phyloP scores from a whole-genome alignment of 352 stramenopile species.

The Globisporangium mamillatum region DNA sequence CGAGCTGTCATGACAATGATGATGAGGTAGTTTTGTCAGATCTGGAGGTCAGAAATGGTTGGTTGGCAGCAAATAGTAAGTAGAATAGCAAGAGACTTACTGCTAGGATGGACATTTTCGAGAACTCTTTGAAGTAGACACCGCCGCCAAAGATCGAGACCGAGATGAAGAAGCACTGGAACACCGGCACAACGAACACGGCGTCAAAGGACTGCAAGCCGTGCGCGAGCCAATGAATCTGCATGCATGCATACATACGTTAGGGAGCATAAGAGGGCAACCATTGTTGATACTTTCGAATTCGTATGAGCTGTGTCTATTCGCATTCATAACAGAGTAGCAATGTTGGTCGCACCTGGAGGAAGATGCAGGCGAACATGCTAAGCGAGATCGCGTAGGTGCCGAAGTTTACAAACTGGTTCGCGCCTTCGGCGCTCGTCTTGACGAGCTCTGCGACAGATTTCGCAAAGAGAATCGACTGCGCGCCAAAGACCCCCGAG shows the following conservation, averaged over 20 bases:
- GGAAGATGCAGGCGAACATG: slow-evolving; percentile 81
- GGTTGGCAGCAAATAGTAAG: too few species aligned
- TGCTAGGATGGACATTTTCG: slow-evolving; percentile 41
- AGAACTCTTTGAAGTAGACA: slow-evolving; percentile 88
- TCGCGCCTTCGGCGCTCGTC: slow-evolving; percentile 64
- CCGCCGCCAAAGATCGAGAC: slow-evolving; percentile 86
- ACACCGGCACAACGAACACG: slow-evolving; percentile 82
- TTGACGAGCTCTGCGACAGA: slow-evolving; percentile 82
- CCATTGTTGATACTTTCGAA: not conserved
- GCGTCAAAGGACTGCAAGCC: slow-evolving; percentile 84
- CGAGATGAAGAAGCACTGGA: slow-evolving; percentile 91
- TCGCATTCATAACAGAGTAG: not conserved
- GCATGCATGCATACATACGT: not conserved
- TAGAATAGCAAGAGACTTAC: slow-evolving; percentile 16
- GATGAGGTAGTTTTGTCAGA: not conserved
- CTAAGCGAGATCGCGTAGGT: slow-evolving; percentile 78
- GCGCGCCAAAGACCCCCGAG: slow-evolving; percentile 72
- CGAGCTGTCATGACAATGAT: slow-evolving; percentile 21
- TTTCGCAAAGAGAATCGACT: slow-evolving; percentile 84
- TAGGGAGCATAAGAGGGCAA: not conserved
- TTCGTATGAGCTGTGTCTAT: not conserved
- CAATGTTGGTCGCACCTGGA: slow-evolving; percentile 42
- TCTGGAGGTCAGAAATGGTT: not conserved
- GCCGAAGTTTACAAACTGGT: slow-evolving; percentile 66
- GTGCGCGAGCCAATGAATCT: slow-evolving; percentile 86